These are phyloP conservation scores for Blastobotrys illinoisensis DNA, from an alignment of 1,139 yeast species.

Conservation along the genomic window DNA sequence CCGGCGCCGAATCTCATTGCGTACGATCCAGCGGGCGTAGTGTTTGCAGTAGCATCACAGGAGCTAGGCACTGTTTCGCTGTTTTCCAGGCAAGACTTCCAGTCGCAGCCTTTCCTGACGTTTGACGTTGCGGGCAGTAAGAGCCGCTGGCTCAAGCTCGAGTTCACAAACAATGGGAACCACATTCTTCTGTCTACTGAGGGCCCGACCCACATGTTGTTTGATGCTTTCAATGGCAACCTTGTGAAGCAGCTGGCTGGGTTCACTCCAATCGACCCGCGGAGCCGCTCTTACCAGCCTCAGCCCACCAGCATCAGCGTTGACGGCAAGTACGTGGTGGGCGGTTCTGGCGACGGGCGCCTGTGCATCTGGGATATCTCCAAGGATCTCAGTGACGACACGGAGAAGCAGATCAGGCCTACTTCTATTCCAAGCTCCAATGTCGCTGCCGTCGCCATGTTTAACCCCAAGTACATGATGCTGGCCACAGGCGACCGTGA, in stretches of 20 bases:
- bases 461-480: conserved; percentile 72
- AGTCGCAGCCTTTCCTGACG: conserved; percentile 48
- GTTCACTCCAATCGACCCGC: background rate
- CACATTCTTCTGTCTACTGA: conserved; percentile 61
- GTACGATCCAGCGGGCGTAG: conserved; percentile 78
- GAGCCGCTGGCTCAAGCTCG: conserved; percentile 55
- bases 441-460: conserved; percentile 43
- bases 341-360: conserved; percentile 53
- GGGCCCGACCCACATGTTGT: conserved; percentile 48
- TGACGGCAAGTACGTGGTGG: conserved; percentile 68
- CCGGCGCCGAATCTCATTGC: conserved; percentile 56
- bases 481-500: conserved; percentile 77
- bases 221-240: conserved; percentile 70
- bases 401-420: background rate
- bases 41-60: conserved; percentile 66
- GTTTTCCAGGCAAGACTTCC: conserved; percentile 55
- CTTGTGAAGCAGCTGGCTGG: conserved; percentile 49
- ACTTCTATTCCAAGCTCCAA: background rate
- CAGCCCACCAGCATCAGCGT: conserved; percentile 48
- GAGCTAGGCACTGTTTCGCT: conserved; percentile 46
- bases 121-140: conserved; percentile 28
- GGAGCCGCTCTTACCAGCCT: background rate
- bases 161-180: conserved; percentile 81
- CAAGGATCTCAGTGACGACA: background rate
- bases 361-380: conserved; percentile 55